phyloP scores from a whole-genome alignment of 805 yeast species.

The Ogataea degrootiae region DNA sequence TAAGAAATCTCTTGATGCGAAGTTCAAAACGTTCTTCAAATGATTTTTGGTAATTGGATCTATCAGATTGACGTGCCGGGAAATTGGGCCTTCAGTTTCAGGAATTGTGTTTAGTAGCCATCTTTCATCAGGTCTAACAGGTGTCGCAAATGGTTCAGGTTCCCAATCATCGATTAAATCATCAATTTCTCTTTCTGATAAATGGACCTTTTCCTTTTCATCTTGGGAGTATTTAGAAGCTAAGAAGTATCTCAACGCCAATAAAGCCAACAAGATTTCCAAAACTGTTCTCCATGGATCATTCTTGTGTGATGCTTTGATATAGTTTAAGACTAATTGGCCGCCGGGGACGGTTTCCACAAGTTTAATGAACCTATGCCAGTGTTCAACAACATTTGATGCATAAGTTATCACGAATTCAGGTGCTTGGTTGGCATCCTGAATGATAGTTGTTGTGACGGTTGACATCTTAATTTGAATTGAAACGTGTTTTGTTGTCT shows the following conservation, averaged over 20 bases:
- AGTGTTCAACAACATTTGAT: slow-evolving; percentile 21
- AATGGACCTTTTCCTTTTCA: slow-evolving; percentile 62
- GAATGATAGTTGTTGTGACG: slow-evolving; percentile 11
- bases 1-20: slow-evolving; percentile 70
- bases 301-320: slow-evolving; percentile 80
- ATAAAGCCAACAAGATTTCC: slow-evolving; percentile 69
- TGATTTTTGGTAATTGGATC: slow-evolving; percentile 24
- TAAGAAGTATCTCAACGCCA: slow-evolving; percentile 79
- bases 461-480: slow-evolving; percentile 8
- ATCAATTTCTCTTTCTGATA: slow-evolving; percentile 63
- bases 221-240: slow-evolving; percentile 73
- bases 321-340: slow-evolving; percentile 57
- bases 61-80: slow-evolving; percentile 30
- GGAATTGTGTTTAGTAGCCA: slow-evolving; percentile 69
- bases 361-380: slow-evolving; percentile 19
- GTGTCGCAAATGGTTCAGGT: slow-evolving; percentile 76
- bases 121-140: slow-evolving; percentile 43
- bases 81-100: slow-evolving; percentile 51
- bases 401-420: slow-evolving; percentile 24
- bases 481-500: not conserved
- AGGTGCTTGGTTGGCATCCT: slow-evolving; percentile 17
- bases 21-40: slow-evolving; percentile 46
- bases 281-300: slow-evolving; percentile 88
- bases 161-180: slow-evolving; percentile 87
- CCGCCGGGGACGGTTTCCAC: slow-evolving; percentile 50